These are phyloP conservation scores for Rachicladosporium sp. DNA, from an alignment of 2,329 filamentous ascomycete species.

Conservation along the genomic window DNA sequence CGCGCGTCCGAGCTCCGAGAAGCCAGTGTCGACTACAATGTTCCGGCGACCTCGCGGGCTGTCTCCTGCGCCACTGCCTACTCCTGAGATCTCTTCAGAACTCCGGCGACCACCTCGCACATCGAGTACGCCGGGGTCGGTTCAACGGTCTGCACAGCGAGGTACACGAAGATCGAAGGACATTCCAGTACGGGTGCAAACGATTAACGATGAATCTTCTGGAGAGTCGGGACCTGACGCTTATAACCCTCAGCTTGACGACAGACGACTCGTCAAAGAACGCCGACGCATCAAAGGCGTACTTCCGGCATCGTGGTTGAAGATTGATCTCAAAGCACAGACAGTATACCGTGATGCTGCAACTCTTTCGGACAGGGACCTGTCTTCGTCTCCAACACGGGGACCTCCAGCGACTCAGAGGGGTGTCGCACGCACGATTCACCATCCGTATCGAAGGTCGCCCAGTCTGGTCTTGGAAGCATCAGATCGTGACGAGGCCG, in stretches of 20 bases:
- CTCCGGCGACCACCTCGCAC: constrained; percentile 2
- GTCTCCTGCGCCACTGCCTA: constrained; percentile 16
- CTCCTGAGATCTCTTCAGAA: constrained; percentile 20
- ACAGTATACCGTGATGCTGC: background rate
- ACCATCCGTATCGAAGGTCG: background rate
- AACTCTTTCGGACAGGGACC: background rate
- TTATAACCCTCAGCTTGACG: constrained; percentile 22
- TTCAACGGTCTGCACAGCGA: too few species aligned
- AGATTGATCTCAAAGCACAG: constrained; percentile 29
- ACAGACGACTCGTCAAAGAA: constrained; percentile 23
- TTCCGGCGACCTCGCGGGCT: constrained; percentile 14
- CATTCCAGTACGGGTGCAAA: constrained; percentile 1
- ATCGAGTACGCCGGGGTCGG: too few species aligned
- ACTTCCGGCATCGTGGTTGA: constrained; percentile 38
- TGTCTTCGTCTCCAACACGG: constrained; percentile 7
- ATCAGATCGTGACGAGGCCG: constrained; percentile 1
- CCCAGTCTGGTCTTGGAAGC: constrained; percentile 1
- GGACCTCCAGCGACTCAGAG: constrained; percentile 10
- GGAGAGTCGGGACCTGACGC: constrained; percentile 13
- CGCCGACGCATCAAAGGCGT: constrained; percentile 35
- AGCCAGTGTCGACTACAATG: constrained; percentile 5
- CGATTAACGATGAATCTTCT: constrained; percentile 6
- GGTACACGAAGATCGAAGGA: background rate
- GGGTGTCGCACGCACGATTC: constrained; percentile 16
- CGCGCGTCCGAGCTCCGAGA: background rate